phyloP scores from a whole-genome alignment of 495 filamentous ascomycete species.

The Articulospora tetracladia region DNA sequence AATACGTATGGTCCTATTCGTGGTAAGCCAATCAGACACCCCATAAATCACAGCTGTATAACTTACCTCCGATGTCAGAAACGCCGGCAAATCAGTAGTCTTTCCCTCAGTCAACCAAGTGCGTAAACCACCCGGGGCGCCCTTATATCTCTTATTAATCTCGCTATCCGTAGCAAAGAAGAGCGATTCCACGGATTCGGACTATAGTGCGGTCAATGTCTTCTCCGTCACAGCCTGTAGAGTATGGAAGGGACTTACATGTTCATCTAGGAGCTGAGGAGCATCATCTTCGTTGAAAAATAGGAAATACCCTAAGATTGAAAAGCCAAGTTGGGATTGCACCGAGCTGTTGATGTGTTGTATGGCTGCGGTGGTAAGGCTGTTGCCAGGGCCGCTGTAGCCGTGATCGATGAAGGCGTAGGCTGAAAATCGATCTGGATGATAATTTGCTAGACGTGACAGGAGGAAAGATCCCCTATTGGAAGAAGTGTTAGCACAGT shows the following conservation, averaged over 20 bases:
- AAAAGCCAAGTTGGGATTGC: constrained; percentile 17
- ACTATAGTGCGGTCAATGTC: constrained; percentile 17
- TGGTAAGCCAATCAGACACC: constrained; percentile 13
- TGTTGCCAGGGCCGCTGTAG: constrained; percentile 14
- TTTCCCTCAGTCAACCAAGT: constrained; percentile 22
- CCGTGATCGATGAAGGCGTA: constrained; percentile 19
- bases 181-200: constrained; percentile 19
- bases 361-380: constrained; percentile 14
- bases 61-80: constrained; percentile 20
- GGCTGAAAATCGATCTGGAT: constrained; percentile 17
- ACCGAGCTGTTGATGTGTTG: constrained; percentile 16
- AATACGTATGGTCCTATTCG: constrained; percentile 19
- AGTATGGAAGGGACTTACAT: constrained; percentile 21
- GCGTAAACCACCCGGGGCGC: constrained; percentile 16
- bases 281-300: constrained; percentile 24
- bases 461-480: constrained; percentile 21
- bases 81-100: constrained; percentile 20
- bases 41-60: constrained; percentile 17
- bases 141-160: constrained; percentile 22
- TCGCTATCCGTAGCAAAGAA: constrained; percentile 16
- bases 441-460: constrained; percentile 18
- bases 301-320: constrained; percentile 24
- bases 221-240: constrained; percentile 15
- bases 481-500: constrained; percentile 18
- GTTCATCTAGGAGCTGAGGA: constrained; percentile 16